Base-by-base conservation (phyloP, 108 stramenopile species). In the Conticribra weissflogii region DNA sequence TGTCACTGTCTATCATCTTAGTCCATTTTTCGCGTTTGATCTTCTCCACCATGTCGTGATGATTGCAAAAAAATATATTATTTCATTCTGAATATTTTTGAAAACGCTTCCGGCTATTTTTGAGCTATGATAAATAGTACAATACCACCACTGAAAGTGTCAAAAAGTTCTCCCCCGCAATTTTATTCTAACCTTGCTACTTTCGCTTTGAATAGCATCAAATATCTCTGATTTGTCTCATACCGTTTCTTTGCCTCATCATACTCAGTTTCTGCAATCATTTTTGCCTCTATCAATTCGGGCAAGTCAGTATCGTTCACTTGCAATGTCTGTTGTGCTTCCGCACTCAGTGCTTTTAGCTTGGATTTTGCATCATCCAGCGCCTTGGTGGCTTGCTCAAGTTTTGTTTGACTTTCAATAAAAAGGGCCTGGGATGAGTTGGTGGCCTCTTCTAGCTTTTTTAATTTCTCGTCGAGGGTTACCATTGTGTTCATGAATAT, bases 301-400 rank as follows among this genome's bases (percentile, higher is more conserved):
- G 88, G 86, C 36, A 86, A 68, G 54, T 89, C 83, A 9, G 88
- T 86, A 68, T 86, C 88, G 59, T 85, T 86, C 3, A 89, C 62
- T 58, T 78, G 72, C 34, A 86, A 59, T 12, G 23, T 51, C 48
- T 68, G 79, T 54, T 87, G 85, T 32, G 74, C 65, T 66, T 84
- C 81, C 12, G 56, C 54, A 24, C 59, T 54, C 9, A 86, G 64
- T 2, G 25, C 32, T 21, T 67, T 71, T 22, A 86, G 82, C 30
- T 75, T 83, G 12, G 67, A 62, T 70, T 89, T 85, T 51, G 82
- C 82, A n/a, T 68, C 72, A n/a, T 61, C 70, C 12, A 89, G 49
- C 18, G 76, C 68, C 12, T 49, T 61, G 12, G 67, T 34, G 25
- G 78, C 73, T 23, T 67, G 48, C 12, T 21, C 16, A 7, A 78